A percentile compares a stretch with the other conserved stretches of the same genome.
Conservation (phyloP, 164 flowering plant species). For the Vitis rupestris region DNA sequence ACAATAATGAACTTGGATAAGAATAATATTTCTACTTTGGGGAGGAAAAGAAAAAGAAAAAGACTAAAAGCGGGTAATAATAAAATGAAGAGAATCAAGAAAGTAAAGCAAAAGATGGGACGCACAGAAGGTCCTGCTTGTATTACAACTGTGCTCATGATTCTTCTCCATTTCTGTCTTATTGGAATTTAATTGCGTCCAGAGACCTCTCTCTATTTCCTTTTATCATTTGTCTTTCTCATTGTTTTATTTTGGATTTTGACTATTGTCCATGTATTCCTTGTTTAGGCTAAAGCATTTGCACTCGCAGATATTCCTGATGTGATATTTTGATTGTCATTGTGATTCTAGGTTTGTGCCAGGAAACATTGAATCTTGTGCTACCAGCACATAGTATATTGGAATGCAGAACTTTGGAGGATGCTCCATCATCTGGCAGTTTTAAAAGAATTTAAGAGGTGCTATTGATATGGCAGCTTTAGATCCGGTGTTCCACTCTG, state of each 20-base stretch:
- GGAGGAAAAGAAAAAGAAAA: neutral
- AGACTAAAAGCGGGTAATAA: neutral
- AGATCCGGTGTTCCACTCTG: no score
- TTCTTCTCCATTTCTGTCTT: slow-evolving; percentile 1
- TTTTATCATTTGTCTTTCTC: neutral
- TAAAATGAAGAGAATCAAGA: neutral
- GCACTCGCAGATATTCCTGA: no score
- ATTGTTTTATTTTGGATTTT: neutral
- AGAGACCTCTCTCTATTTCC: neutral
- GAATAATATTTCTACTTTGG: neutral
- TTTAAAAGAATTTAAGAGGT: no score
- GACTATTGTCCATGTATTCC: neutral
- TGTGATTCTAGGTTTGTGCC: no score
- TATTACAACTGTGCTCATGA: slow-evolving; percentile 2
- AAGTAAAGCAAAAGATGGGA: slow-evolving; percentile 7
- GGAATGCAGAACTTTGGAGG: no score
- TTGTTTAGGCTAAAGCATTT: neutral
- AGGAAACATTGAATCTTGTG: no score
- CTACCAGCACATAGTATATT: no score
- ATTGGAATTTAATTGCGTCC: neutral
- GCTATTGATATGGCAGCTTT: no score
- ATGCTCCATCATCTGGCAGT: no score
- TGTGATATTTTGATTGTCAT: no score
- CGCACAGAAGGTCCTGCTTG: neutral
- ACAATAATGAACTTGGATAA: neutral